A percentile compares a stretch with the other conserved stretches of the same genome.
Conservation (phyloP, 805 yeast species). For the Starmerella sp. region DNA sequence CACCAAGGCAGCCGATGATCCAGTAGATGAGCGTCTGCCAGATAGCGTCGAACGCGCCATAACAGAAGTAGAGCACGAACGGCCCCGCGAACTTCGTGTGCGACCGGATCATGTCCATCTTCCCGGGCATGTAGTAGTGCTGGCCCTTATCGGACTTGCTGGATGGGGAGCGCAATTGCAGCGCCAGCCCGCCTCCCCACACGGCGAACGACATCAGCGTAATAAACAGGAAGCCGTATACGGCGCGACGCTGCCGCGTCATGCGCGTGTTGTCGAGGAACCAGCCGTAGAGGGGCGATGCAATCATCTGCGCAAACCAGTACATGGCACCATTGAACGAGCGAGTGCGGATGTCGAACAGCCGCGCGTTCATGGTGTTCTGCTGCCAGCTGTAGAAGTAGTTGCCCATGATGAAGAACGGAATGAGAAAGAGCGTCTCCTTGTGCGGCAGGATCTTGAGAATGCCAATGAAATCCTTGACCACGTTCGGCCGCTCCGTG, state of each 20-base stretch:
- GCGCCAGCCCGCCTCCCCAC: conserved; percentile 51
- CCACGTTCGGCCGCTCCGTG: conserved; percentile 29
- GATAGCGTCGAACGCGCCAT: conserved; percentile 49
- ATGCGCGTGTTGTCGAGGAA: conserved; percentile 35
- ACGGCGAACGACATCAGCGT: conserved; percentile 37
- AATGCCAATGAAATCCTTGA: conserved; percentile 33
- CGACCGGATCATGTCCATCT: conserved; percentile 34
- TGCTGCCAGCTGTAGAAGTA: conserved; percentile 60
- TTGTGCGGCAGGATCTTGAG: conserved; percentile 33
- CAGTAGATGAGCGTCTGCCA: conserved; percentile 50
- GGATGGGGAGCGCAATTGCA: conserved; percentile 29
- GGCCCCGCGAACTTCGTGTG: conserved; percentile 45
- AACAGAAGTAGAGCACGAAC: conserved; percentile 50
- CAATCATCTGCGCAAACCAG: conserved; percentile 47
- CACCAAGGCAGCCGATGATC: conserved; percentile 42
- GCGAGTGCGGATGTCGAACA: conserved; percentile 49
- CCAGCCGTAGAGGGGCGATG: conserved; percentile 39
- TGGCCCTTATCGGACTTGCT: conserved; percentile 24
- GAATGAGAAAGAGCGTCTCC: conserved; percentile 40
- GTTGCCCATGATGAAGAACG: conserved; percentile 52
- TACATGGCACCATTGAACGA: conserved; percentile 50
- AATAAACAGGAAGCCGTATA: conserved; percentile 33
- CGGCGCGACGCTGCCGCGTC: conserved; percentile 37
- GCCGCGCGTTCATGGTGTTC: conserved; percentile 44
- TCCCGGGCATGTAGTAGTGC: conserved; percentile 23